phyloP scores from a whole-genome alignment of 2,329 filamentous ascomycete species.

The Fusarium guadeloupense region DNA sequence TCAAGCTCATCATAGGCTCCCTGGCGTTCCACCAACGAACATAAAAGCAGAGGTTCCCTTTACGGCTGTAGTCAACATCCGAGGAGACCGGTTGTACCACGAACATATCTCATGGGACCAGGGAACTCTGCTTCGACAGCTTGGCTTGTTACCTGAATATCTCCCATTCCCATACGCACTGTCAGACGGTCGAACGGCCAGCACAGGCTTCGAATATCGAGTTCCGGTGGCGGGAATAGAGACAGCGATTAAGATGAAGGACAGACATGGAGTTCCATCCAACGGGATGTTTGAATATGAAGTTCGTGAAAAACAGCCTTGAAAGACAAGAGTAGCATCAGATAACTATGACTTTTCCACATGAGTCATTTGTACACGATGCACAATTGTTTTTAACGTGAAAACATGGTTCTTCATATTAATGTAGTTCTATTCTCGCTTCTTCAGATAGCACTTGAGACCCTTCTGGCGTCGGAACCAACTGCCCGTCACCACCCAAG shows the following conservation, averaged over 20 bases:
- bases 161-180: conserved; percentile 68
- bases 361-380: too few relatives aligned
- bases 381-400: too few relatives aligned
- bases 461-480: conserved; percentile 31
- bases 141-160: conserved; percentile 66
- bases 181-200: conserved; percentile 45
- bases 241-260: conserved; percentile 46
- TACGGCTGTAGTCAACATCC: conserved; percentile 69
- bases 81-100: conserved; percentile 70
- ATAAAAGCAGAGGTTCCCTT: conserved; percentile 66
- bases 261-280: conserved; percentile 43
- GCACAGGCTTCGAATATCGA: conserved; percentile 43
- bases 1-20: conserved; percentile 47
- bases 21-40: conserved; percentile 65
- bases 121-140: conserved; percentile 66
- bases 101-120: conserved; percentile 78
- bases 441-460: conserved; percentile 21
- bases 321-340: too few relatives aligned
- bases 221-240: conserved; percentile 48
- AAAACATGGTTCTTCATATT: too few relatives aligned
- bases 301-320: neutral
- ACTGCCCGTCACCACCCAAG: conserved; percentile 30
- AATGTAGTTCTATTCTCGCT: neutral
- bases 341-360: too few relatives aligned
- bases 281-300: conserved; percentile 44